phyloP scores from a whole-genome alignment of 768 basidiomycete genomes.

The Boletus pseudo-olivaceus region DNA sequence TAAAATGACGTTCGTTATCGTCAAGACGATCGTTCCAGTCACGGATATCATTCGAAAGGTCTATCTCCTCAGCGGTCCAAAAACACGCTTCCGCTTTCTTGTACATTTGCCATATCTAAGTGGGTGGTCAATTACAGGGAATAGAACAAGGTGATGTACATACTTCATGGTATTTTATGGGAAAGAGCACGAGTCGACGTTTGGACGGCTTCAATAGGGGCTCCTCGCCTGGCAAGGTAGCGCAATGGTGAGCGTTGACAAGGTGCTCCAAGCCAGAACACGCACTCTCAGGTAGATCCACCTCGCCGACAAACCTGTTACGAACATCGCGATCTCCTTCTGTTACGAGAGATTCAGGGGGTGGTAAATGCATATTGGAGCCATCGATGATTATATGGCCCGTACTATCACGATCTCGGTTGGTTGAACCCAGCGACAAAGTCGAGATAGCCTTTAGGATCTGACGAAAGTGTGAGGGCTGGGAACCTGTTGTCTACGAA shows the following conservation, averaged over 20 bases:
- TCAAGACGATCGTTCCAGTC: constrained; percentile 87
- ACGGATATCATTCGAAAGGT: constrained; percentile 77
- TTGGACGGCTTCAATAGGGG: constrained; percentile 76
- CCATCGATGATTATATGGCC: not conserved
- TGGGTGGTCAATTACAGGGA: not conserved
- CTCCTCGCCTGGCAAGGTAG: constrained; percentile 52
- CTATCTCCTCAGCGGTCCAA: constrained; percentile 93
- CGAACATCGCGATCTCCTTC: not conserved
- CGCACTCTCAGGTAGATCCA: constrained; percentile 60
- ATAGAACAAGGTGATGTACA: not conserved
- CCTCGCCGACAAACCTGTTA: constrained; percentile 59
- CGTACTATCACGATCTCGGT: not conserved
- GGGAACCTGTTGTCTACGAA: not conserved
- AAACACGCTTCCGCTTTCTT: constrained; percentile 93
- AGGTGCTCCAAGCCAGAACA: not conserved
- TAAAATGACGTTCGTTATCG: constrained; percentile 80
- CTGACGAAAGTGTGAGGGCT: not conserved
- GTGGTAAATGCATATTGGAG: not conserved
- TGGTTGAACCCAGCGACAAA: constrained; percentile 7
- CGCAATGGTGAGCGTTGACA: not conserved
- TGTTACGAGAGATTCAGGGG: not conserved
- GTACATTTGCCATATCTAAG: constrained; percentile 92
- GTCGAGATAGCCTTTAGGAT: not conserved
- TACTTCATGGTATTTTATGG: constrained; percentile 86
- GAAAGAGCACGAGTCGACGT: constrained; percentile 87